A percentile compares a stretch with the other conserved stretches of the same genome.
These are phyloP conservation scores for Cicer yamashitae DNA, from an alignment of 306 rosid genomes.

Conservation along the genomic window DNA sequence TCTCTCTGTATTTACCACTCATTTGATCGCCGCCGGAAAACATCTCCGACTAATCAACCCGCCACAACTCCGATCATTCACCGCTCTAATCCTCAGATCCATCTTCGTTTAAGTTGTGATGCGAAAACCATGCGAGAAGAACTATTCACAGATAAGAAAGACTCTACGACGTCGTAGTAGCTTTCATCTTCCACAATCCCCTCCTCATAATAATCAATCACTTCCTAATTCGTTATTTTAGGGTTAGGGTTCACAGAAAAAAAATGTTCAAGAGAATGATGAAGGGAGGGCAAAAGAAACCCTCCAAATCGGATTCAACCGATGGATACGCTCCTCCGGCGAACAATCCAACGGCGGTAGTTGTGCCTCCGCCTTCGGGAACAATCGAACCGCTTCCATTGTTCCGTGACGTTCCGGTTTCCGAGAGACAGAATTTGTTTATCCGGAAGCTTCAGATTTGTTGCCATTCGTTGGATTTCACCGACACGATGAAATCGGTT, in stretches of 20 bases:
- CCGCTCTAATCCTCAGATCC: slow-evolving; percentile 47
- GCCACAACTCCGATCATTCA: neutral
- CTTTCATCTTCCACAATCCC: slow-evolving; percentile 43
- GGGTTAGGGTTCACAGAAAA: slow-evolving; percentile 62
- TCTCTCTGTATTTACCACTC: neutral
- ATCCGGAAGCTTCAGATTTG: slow-evolving; percentile 77
- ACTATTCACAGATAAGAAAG: slow-evolving; percentile 37
- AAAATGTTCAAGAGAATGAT: slow-evolving; percentile 86
- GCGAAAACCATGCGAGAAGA: slow-evolving; percentile 37
- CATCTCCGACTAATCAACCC: neutral
- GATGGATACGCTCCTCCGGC: slow-evolving; percentile 62
- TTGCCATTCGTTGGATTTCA: slow-evolving; percentile 72
- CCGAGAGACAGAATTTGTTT: slow-evolving; percentile 77
- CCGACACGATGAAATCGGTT: slow-evolving; percentile 71
- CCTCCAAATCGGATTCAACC: slow-evolving; percentile 76
- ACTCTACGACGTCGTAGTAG: slow-evolving; percentile 35
- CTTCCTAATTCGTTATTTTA: slow-evolving; percentile 50
- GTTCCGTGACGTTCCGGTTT: slow-evolving; percentile 69
- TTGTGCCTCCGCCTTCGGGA: slow-evolving; percentile 62
- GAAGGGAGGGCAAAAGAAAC: slow-evolving; percentile 85
- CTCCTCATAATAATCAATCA: slow-evolving; percentile 30
- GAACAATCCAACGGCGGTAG: slow-evolving; percentile 39
- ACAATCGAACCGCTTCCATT: slow-evolving; percentile 69
- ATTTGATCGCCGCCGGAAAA: slow-evolving; percentile 8
- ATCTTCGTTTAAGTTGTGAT: slow-evolving; percentile 45